A percentile compares a stretch with the other conserved stretches of the same genome.
These are phyloP conservation scores for Urtica urens DNA, from an alignment of 306 rosid species.

Conservation along the genomic window DNA sequence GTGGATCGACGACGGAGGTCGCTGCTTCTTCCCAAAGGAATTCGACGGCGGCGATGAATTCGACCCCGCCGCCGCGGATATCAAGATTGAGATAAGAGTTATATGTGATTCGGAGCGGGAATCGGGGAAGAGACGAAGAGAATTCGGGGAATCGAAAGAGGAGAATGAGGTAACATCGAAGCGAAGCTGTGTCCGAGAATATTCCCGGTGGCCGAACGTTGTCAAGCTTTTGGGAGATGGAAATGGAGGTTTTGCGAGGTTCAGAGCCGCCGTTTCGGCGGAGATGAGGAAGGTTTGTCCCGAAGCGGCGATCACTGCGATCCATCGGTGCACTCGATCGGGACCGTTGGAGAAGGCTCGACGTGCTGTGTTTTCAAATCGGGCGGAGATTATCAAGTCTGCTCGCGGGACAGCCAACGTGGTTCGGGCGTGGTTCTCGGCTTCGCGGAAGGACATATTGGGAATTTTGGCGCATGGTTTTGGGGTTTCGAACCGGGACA, in stretches of 20 bases:
- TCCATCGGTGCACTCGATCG: constrained; percentile 29
- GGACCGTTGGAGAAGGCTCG: constrained; percentile 33
- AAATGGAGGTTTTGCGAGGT: constrained; percentile 12
- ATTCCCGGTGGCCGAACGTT: constrained; percentile 29
- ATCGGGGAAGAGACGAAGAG: constrained; percentile 23
- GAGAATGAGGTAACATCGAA: constrained; percentile 35
- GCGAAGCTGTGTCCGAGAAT: constrained; percentile 1
- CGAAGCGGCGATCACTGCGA: constrained; percentile 17
- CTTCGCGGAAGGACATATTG: constrained; percentile 21
- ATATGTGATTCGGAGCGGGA: constrained; percentile 9
- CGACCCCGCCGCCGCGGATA: constrained; percentile 4
- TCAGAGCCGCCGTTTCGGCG: constrained; percentile 20
- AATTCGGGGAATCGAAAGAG: constrained; percentile 3
- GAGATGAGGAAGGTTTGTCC: constrained; percentile 21
- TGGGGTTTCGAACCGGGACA: constrained; percentile 22
- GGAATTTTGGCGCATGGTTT: constrained; percentile 40
- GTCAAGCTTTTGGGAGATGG: constrained; percentile 21
- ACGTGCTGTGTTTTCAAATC: constrained; percentile 21
- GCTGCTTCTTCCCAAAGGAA: constrained; percentile 36
- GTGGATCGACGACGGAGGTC: constrained; percentile 42
- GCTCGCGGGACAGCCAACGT: constrained; percentile 34
- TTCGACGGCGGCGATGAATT: constrained; percentile 24
- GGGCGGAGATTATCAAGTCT: constrained; percentile 22
- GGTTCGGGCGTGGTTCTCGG: constrained; percentile 48
- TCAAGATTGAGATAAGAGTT: constrained; percentile 23